Base-by-base conservation (phyloP, 2,329 filamentous ascomycete genomes). In the Paramyrothecium sp. region DNA sequence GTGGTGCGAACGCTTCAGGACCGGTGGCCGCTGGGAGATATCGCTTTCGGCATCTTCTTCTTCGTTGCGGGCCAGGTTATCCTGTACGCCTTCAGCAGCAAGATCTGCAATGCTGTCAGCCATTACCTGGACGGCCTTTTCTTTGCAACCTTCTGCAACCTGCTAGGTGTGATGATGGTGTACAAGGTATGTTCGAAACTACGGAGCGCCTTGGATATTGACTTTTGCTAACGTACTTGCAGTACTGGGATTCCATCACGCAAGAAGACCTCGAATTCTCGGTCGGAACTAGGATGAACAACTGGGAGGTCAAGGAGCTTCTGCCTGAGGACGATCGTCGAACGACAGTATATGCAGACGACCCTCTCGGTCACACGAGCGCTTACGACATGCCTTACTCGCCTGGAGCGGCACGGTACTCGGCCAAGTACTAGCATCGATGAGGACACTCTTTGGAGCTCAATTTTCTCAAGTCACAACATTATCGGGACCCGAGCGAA, bases 161-260 rank as follows among this genome's bases (percentile, higher is more conserved):
- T 99, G 49, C 80, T 99, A 48, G 92, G 88, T 13, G 94, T 99
- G 60, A 99, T 99, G 95, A 99, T 98, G 95, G 88, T 99, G 41
- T 99, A 99, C 84, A 99, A 99, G 89, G 92, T 83, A 75, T 54
- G 75, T 67, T 26, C 16, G 22, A 10, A 30, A 21, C 30, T n/a
- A 44, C 21, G 19, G 20, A n/a, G 17, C 46, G 33, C 21, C 21
- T 30, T 34, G 47, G 20, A 22, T 49, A 8, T 10, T 10, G 30
- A 54, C 8, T 22, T 34, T 57, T 51, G 23, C 56, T 62, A 59
- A 63, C 41, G 48, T 59, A 20, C 53, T 49, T 13, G n/a, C 5
- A 64, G 92, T 99, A 96, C 81, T 99, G 95, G 95, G 95, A 99
- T 71, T 97, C 93, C 17, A 99, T 99, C 74, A 99, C 95, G 21